Conservation (phyloP, 345 rosid genomes). For the Citropsis articulata region DNA sequence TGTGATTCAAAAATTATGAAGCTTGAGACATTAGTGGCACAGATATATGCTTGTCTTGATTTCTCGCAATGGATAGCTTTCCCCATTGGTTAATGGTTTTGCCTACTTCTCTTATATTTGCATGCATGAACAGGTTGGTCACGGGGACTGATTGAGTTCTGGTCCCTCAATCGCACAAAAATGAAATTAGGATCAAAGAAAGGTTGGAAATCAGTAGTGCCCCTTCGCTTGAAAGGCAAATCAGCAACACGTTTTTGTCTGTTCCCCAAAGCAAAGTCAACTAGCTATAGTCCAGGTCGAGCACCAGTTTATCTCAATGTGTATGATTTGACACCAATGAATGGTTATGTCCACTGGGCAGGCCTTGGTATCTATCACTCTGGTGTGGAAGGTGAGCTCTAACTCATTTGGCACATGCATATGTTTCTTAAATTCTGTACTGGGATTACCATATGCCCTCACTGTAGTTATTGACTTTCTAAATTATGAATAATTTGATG, state of each 20-base stretch:
- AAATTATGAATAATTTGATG: slow-evolving; percentile 2
- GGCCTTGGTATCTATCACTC: slow-evolving; percentile 97
- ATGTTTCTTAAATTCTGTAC: background rate
- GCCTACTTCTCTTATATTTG: background rate
- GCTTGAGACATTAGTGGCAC: background rate
- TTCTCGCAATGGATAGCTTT: background rate
- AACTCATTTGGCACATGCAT: slow-evolving; percentile 12
- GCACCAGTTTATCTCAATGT: slow-evolving; percentile 90
- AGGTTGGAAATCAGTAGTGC: slow-evolving; percentile 60
- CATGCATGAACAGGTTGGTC: slow-evolving; percentile 38
- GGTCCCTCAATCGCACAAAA: slow-evolving; percentile 25
- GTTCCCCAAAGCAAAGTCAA: slow-evolving; percentile 64
- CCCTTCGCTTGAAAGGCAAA: slow-evolving; percentile 53
- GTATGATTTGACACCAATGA: slow-evolving; percentile 83
- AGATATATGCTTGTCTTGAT: background rate
- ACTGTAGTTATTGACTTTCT: background rate
- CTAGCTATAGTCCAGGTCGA: slow-evolving; percentile 52
- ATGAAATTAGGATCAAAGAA: slow-evolving; percentile 64
- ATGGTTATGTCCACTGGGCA: slow-evolving; percentile 94
- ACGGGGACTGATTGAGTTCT: slow-evolving; percentile 26
- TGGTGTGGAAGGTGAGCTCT: slow-evolving; percentile 85
- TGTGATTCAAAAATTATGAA: background rate
- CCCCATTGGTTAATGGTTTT: background rate
- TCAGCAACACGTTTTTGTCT: slow-evolving; percentile 68
- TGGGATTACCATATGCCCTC: background rate